These are phyloP conservation scores for Mortierella hygrophila DNA, from an alignment of 192 early-diverging fungal genomes.

Conservation along the genomic window DNA sequence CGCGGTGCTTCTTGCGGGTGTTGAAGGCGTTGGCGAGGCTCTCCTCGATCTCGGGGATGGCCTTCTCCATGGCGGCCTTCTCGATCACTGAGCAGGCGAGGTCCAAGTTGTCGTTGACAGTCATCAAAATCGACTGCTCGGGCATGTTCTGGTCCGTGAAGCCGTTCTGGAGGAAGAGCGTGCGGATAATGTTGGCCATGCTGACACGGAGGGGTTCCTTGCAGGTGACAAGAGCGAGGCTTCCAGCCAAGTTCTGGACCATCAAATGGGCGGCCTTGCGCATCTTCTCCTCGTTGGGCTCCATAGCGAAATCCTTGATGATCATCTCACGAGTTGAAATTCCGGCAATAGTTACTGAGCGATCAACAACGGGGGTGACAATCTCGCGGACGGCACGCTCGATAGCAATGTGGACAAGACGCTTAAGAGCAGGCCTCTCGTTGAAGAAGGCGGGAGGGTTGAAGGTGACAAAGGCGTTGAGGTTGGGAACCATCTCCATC, in stretches of 20 bases:
- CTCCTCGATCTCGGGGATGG: constrained; percentile 94
- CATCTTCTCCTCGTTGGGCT: constrained; percentile 95
- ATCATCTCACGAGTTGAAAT: constrained; percentile 94
- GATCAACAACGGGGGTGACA: constrained; percentile 91
- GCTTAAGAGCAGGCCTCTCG: constrained; percentile 88
- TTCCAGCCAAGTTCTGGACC: constrained; percentile 92
- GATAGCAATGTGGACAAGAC: constrained; percentile 89
- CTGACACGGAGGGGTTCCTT: constrained; percentile 92
- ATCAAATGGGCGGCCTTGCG: constrained; percentile 94
- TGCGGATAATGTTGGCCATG: constrained; percentile 82
- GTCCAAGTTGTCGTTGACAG: constrained; percentile 95
- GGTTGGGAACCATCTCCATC: constrained; percentile 63
- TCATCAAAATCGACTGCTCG: constrained; percentile 86
- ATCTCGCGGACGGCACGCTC: constrained; percentile 92
- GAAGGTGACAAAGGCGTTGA: constrained; percentile 79
- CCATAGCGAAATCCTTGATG: constrained; percentile 95
- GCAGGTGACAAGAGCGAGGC: constrained; percentile 91
- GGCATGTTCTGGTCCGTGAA: constrained; percentile 83
- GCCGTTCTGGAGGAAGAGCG: constrained; percentile 79
- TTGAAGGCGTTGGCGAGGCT: constrained; percentile 75
- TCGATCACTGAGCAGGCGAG: constrained; percentile 95
- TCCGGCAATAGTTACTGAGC: constrained; percentile 93
- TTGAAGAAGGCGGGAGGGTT: constrained; percentile 88
- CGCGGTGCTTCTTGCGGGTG: constrained; percentile 89
- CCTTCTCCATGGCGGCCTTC: constrained; percentile 95